Conservation (phyloP, 345 rosid genomes). For the Eucalyptus erythrocorys region DNA sequence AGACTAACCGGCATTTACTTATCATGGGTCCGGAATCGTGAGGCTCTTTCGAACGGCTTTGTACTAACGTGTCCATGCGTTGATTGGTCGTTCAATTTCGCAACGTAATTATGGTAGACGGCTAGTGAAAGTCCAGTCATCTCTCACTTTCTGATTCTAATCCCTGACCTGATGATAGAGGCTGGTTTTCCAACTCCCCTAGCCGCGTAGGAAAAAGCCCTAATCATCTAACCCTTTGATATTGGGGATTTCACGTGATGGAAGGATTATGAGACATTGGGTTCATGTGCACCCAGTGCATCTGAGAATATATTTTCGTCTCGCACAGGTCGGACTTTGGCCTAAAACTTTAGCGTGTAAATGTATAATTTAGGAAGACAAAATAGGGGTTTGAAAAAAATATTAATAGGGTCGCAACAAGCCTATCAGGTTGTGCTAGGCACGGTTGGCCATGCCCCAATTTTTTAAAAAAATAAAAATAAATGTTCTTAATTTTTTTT, state of each 20-base stretch:
- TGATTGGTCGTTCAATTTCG: not conserved
- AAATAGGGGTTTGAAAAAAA: not conserved
- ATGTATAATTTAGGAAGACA: not conserved
- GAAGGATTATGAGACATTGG: not conserved
- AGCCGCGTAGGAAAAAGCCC: not conserved
- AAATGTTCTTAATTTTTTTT: no score
- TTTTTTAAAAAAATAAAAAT: not conserved
- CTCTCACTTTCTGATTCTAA: not conserved
- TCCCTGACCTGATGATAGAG: not conserved
- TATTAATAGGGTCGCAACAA: not conserved
- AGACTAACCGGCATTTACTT: not conserved
- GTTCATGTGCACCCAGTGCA: not conserved
- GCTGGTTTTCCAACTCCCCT: not conserved
- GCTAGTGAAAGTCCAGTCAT: not conserved
- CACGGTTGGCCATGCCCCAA: not conserved
- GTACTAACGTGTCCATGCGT: not conserved
- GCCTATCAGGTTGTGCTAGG: not conserved
- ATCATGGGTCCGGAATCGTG: not conserved
- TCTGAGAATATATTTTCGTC: not conserved
- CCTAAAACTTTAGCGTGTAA: not conserved
- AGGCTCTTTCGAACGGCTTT: not conserved
- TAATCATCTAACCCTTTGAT: not conserved
- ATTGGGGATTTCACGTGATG: not conserved
- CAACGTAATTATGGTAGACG: not conserved
- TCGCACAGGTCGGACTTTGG: rapidly evolving